Evolutionary conservation across 2,329 filamentous ascomycete species (phyloP).

Genomic region (Saccharata proteae): DNA sequence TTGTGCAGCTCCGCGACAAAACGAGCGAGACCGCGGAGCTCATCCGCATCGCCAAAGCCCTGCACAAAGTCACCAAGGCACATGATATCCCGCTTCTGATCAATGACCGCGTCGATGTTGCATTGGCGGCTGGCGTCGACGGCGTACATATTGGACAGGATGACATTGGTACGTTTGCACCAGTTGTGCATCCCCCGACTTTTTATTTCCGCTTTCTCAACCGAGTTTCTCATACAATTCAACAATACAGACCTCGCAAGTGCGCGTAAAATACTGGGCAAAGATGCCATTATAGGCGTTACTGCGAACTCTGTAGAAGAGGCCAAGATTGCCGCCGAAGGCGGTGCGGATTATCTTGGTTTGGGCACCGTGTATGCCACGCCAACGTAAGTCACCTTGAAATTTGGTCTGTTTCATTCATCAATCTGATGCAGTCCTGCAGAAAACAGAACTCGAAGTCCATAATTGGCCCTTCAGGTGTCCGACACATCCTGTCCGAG

Average conservation of each 20-base stretch:
- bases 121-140: constrained; percentile 72
- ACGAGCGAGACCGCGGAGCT: constrained; percentile 59
- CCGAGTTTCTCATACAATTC: not conserved
- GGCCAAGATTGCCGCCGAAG: constrained; percentile 56
- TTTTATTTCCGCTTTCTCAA: constrained; percentile 1
- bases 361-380: constrained; percentile 86
- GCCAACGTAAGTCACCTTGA: constrained; percentile 49
- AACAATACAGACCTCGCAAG: constrained; percentile 39
- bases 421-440: too few species aligned
- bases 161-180: constrained; percentile 54
- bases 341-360: constrained; percentile 82
- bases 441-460: constrained; percentile 80
- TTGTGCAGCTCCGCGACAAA: constrained; percentile 90
- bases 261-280: constrained; percentile 62
- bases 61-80: constrained; percentile 58
- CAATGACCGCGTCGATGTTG: constrained; percentile 88
- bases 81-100: constrained; percentile 71
- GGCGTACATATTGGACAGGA: constrained; percentile 93
- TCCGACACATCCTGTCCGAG: constrained; percentile 51
- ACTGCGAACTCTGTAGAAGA: constrained; percentile 68
- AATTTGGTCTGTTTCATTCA: too few species aligned
- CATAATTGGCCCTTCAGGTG: constrained; percentile 62
- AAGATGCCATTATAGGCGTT: constrained; percentile 73
- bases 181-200: too few species aligned
- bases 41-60: constrained; percentile 54